Percentiles rank a stretch among this genome's conserved stretches.
Evolutionary conservation across 2,329 filamentous ascomycete species (phyloP).

Genomic region (Beauveria rudraprayagi): DNA sequence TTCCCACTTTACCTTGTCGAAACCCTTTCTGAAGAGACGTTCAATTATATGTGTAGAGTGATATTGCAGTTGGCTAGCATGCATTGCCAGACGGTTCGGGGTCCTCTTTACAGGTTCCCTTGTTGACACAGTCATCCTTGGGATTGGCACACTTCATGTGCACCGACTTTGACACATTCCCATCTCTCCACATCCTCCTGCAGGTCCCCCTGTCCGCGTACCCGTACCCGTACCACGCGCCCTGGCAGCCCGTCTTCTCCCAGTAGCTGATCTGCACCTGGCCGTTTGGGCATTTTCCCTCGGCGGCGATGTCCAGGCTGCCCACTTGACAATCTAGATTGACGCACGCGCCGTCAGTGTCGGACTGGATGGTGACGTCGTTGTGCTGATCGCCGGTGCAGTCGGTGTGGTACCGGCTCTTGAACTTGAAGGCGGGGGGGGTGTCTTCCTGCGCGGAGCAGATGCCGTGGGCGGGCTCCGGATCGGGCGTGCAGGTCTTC

Average conservation of each 20-base stretch:
- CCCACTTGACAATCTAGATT: conserved; percentile 8
- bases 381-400: conserved; percentile 9
- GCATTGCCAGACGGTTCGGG: not conserved
- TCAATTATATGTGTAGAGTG: not conserved
- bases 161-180: not conserved
- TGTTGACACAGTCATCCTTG: not conserved
- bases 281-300: not conserved
- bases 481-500: not conserved
- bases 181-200: not conserved
- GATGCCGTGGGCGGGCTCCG: not conserved
- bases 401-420: conserved; percentile 6
- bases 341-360: conserved; percentile 4
- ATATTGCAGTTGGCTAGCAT: not conserved
- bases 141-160: not conserved
- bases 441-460: not conserved
- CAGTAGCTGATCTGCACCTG: not conserved
- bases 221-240: not conserved
- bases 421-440: not conserved
- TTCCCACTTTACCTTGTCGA: no score
- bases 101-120: not conserved
- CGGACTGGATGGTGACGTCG: not conserved
- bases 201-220: not conserved
- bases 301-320: not conserved
- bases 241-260: not conserved
- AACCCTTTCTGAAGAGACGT: no score